Evolutionary conservation across 2,329 filamentous ascomycete genomes (phyloP), one percentile per base, ranked within the genome.

Genomic region (Triangularia setosa): DNA sequence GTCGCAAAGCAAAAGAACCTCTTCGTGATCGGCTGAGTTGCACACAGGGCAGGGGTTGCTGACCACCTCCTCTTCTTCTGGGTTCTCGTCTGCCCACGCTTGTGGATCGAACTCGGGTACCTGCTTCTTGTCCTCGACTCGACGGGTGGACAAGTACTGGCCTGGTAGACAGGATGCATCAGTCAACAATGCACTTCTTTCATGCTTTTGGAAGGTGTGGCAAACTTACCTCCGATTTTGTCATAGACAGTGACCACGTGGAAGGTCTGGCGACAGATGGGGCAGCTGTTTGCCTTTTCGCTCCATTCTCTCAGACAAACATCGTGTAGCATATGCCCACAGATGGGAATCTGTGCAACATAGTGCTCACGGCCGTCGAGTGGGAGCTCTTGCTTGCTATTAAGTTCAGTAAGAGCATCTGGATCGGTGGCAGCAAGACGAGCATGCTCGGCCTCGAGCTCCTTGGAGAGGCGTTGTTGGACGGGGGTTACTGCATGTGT

Each of bases 221-320:
- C 53, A 52, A 59, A 82, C 86, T 79, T 85, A 95, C 92, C 92
- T 82, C 92, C 90, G 73, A 93, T 79, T 70, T 84, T 87, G 73
- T 90, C 87, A 76, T 90, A 90, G 67, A 99, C 88, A 75, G 95
- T 88, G 69, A 99, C 93, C 72, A 90, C 80, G 78, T 98, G 94
- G 81, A 99, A 98, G 68, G 85, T 87, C 72, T 92, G 90, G 70
- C 95, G 91, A 79, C 95, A 99, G 77, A 99, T 97, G 55, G 95
- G 95, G 77, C 95, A 99, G 75, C 93, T 97, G 79, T 98, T 99
- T 68, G 95, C 94, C 76, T 96, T 90, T 78, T 96, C 92, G 55
- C 94, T 92, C 95, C 95, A 99, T 71, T 93, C 92, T 72, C 90
- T 90, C 70, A 99, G 84, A 77, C 95, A 99, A 60, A 90, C 88